Percentiles rank a stretch among this genome's conserved stretches.
Conservation (phyloP, 192 early-diverging fungal genomes). For the Backusella macrospora region DNA sequence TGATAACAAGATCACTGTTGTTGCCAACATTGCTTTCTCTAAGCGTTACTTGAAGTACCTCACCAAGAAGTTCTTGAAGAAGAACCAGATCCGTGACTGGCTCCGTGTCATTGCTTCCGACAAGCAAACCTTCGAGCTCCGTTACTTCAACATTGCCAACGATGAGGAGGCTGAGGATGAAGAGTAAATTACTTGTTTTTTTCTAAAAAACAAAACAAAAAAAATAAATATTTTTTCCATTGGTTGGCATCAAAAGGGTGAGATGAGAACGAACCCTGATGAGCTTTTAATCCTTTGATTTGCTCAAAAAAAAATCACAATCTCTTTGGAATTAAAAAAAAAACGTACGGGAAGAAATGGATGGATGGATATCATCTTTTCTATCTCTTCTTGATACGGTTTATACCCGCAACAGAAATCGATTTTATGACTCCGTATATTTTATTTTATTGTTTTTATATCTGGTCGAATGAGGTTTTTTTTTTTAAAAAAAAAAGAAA, state of each 20-base stretch:
- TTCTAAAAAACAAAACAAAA: neutral
- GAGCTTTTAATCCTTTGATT: slow-evolving; percentile 23
- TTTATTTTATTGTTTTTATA: too few relatives aligned
- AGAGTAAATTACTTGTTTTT: slow-evolving; percentile 39
- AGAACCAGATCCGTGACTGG: slow-evolving; percentile 98
- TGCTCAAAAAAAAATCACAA: slow-evolving; percentile 34
- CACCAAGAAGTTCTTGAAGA: slow-evolving; percentile 99
- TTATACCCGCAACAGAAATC: neutral
- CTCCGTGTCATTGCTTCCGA: slow-evolving; percentile 89
- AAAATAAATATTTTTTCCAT: slow-evolving; percentile 18
- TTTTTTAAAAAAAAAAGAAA: too few relatives aligned
- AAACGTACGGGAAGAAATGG: neutral
- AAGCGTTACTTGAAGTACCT: slow-evolving; percentile 99
- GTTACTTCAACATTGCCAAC: slow-evolving; percentile 90
- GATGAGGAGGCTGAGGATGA: slow-evolving; percentile 79
- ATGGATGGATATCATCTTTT: neutral
- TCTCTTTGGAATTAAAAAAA: slow-evolving; percentile 25
- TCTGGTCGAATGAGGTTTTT: too few relatives aligned
- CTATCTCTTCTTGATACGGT: neutral
- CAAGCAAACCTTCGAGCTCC: slow-evolving; percentile 92
- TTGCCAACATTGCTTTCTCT: slow-evolving; percentile 77
- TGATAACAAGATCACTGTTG: slow-evolving; percentile 78
- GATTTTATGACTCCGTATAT: too few relatives aligned
- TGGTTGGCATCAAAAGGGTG: slow-evolving; percentile 28
- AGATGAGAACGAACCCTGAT: slow-evolving; percentile 46